Percentiles rank a stretch among this genome's conserved stretches.
Evolutionary conservation across 2,329 filamentous ascomycete species (phyloP).

Genomic region (Aspergillus spinulosporus): DNA sequence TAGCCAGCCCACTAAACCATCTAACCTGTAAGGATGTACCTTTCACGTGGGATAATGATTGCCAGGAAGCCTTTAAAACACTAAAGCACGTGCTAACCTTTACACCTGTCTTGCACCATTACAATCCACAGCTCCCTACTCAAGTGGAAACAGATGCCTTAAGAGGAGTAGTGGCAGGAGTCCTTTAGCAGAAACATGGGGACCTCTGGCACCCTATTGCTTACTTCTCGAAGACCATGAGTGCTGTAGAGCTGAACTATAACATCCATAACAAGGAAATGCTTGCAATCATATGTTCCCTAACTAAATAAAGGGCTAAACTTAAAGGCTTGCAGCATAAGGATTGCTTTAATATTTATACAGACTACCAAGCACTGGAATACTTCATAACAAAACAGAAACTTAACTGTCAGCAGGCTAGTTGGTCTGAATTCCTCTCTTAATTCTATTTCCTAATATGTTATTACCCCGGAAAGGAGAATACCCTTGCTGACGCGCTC

Average conservation of each 20-base stretch:
- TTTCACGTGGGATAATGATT: no score
- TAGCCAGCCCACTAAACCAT: neutral
- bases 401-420: constrained; percentile 16
- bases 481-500: constrained; percentile 1
- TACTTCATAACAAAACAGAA: constrained; percentile 29
- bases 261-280: constrained; percentile 35
- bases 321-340: constrained; percentile 19
- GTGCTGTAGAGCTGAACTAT: constrained; percentile 26
- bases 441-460: constrained; percentile 19
- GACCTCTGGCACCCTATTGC: constrained; percentile 5
- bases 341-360: constrained; percentile 19
- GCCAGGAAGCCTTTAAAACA: no score
- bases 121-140: no score
- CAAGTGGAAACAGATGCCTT: no score
- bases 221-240: constrained; percentile 29
- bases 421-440: constrained; percentile 13
- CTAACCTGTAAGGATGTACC: no score
- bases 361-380: constrained; percentile 31
- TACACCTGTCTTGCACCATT: no score
- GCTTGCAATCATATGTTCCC: constrained; percentile 27
- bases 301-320: constrained; percentile 26
- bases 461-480: constrained; percentile 16
- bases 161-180: no score
- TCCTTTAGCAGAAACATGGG: no score
- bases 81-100: no score